Base-by-base conservation (phyloP, 495 filamentous ascomycete species). In the Podospora conica region DNA sequence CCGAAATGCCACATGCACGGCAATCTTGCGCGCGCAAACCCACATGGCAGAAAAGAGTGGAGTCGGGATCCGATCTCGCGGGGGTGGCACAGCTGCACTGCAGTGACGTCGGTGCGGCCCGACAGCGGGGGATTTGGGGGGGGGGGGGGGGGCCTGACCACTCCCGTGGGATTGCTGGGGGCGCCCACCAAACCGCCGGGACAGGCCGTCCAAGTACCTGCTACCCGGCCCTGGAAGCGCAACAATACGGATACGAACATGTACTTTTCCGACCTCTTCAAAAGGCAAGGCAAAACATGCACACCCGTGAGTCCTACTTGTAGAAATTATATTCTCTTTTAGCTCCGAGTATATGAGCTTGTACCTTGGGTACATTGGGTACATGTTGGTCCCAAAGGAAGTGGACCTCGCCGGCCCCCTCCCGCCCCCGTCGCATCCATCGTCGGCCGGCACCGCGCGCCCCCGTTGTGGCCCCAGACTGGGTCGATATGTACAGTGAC, bases 381-480 rank as follows among this genome's bases (percentile, higher is more conserved):
- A 48, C 40, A n/a, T 48, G 40, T 9, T 8, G 40, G 40, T 48
- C 40, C 40, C 40, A 5, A n/a, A n/a, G n/a, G n/a, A n/a, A 5
- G 40, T n/a, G 40, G 40, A n/a, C 15, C 15, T 40, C 40, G 7
- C 40, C 54, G 23, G 54, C 54, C 54, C 53, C 54, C 40, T 8
- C 40, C 54, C 11, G 54, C 54, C 54, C 53, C 54, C 54, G 54
- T 24, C 54, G 53, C 21, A 20, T 3, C 53, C 3, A 56, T 12
- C 53, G 28, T 64, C 62, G 62, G 62, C 62, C 62, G 62, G 62
- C 28, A 7, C 27, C 62, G 53, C 21, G 61, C 61, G 61, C 60
- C 25, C 20, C 55, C 55, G 10, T 27, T 12, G 23, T 27, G 3
- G 55, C 23, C 21, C 54, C 55, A 23, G 55, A 57, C 55, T 57